Conservation (phyloP, 805 yeast species). For the Myxozyma monticola region DNA sequence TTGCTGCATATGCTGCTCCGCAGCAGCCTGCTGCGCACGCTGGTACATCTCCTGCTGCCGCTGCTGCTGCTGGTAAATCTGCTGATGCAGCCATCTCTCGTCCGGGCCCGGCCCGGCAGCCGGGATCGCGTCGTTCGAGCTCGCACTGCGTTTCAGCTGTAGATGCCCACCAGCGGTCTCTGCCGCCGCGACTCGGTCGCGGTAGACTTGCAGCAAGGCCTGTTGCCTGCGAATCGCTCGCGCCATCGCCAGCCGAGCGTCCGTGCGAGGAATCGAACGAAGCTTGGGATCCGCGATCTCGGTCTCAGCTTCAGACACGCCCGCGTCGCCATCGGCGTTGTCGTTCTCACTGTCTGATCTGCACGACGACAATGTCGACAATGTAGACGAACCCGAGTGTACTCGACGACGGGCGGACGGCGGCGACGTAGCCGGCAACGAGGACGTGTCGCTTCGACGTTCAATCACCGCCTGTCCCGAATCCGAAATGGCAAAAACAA, state of each 20-base stretch:
- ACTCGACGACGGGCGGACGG: conserved; percentile 1
- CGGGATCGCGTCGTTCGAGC: conserved; percentile 5
- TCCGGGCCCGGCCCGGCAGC: background rate
- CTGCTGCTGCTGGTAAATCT: background rate
- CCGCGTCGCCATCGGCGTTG: conserved; percentile 1
- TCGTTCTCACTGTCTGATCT: background rate
- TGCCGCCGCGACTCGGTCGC: conserved; percentile 6
- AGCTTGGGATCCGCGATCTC: conserved; percentile 18
- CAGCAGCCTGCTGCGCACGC: background rate
- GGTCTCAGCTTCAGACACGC: conserved; percentile 26
- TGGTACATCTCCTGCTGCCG: background rate
- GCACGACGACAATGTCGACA: conserved; percentile 10
- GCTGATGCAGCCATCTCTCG: background rate
- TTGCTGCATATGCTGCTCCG: background rate
- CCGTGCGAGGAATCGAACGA: conserved; percentile 2
- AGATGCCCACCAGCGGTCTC: background rate
- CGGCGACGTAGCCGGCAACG: conserved; percentile 1
- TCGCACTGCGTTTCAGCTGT: conserved; percentile 15
- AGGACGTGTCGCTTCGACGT: background rate
- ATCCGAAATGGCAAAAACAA: conserved; percentile 15
- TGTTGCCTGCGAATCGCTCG: conserved; percentile 20
- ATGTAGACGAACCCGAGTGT: conserved; percentile 7
- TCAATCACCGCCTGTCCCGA: conserved; percentile 21
- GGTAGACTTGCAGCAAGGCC: conserved; percentile 4
- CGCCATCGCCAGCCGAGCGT: conserved; percentile 28